These are phyloP conservation scores for Cladochytrium replicatum DNA, from an alignment of 192 early-diverging fungal species.

Conservation along the genomic window DNA sequence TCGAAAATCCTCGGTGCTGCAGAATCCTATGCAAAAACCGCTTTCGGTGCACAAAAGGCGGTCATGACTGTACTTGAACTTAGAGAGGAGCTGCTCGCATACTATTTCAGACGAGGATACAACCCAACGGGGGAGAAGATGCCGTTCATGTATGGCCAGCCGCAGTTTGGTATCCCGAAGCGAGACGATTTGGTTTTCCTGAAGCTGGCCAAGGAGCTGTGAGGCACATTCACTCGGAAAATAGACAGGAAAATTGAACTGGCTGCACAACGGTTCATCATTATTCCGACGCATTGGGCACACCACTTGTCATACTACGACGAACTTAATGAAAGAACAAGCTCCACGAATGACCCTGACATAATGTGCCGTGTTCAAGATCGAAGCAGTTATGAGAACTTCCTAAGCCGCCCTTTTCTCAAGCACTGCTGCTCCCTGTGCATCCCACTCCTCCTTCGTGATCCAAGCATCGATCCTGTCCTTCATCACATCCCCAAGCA, in stretches of 20 bases:
- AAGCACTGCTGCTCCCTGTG: constrained; percentile 69
- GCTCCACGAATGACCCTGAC: too few relatives aligned
- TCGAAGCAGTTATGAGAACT: not conserved
- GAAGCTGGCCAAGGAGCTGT: not conserved
- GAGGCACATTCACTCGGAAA: too few relatives aligned
- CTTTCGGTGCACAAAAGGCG: not conserved
- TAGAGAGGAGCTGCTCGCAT: constrained; percentile 3
- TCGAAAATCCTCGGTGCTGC: too few relatives aligned
- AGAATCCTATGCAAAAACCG: not conserved
- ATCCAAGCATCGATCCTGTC: constrained; percentile 84
- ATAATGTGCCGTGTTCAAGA: too few relatives aligned
- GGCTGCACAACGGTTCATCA: too few relatives aligned
- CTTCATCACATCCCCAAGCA: constrained; percentile 92
- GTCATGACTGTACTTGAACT: constrained; percentile 1
- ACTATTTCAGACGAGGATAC: constrained; percentile 5
- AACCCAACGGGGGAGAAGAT: not conserved
- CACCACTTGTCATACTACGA: too few relatives aligned
- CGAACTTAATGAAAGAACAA: too few relatives aligned
- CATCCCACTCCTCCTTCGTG: constrained; percentile 88
- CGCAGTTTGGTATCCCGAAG: constrained; percentile 5
- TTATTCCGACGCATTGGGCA: too few relatives aligned
- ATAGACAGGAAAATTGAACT: too few relatives aligned
- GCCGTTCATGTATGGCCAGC: not conserved
- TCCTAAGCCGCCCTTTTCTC: constrained; percentile 19
- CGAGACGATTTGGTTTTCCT: constrained; percentile 1